Conservation (phyloP, 2,329 filamentous ascomycete species). For the Rhinocladiella similis region DNA sequence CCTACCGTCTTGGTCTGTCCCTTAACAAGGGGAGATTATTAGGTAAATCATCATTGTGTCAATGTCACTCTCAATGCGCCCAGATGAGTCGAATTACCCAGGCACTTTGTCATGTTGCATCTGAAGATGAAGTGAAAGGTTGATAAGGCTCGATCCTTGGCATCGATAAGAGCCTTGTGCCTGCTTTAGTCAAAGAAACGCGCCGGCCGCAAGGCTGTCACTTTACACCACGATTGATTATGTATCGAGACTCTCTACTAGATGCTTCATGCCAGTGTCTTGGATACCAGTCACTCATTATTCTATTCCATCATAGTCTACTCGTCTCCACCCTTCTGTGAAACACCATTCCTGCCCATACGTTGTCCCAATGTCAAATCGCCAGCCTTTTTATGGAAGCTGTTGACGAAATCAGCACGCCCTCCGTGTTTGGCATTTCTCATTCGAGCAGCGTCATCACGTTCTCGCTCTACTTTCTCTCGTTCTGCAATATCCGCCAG, state of each 20-base stretch:
- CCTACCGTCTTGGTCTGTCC: neutral
- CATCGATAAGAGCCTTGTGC: neutral
- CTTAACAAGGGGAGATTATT: neutral
- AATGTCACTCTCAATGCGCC: neutral
- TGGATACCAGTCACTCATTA: neutral
- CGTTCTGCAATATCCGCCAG: constrained; percentile 65
- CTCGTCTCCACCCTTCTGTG: constrained; percentile 17
- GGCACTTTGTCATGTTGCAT: neutral
- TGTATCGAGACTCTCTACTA: too few relatives aligned
- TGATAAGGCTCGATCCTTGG: neutral
- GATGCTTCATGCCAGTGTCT: neutral
- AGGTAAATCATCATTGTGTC: too few relatives aligned
- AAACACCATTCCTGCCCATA: constrained; percentile 35
- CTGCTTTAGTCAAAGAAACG: neutral
- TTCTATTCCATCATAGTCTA: constrained; percentile 6
- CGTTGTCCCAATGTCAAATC: constrained; percentile 45
- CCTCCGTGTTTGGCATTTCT: constrained; percentile 62
- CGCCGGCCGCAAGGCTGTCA: neutral
- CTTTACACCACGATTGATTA: neutral
- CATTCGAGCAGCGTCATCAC: constrained; percentile 64
- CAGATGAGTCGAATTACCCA: neutral
- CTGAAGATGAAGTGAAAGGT: neutral
- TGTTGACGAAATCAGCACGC: constrained; percentile 64
- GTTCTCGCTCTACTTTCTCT: constrained; percentile 64
- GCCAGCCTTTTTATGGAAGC: constrained; percentile 59